phyloP scores from a whole-genome alignment of 2,329 filamentous ascomycete species.

The Paecilomyces niveus region DNA sequence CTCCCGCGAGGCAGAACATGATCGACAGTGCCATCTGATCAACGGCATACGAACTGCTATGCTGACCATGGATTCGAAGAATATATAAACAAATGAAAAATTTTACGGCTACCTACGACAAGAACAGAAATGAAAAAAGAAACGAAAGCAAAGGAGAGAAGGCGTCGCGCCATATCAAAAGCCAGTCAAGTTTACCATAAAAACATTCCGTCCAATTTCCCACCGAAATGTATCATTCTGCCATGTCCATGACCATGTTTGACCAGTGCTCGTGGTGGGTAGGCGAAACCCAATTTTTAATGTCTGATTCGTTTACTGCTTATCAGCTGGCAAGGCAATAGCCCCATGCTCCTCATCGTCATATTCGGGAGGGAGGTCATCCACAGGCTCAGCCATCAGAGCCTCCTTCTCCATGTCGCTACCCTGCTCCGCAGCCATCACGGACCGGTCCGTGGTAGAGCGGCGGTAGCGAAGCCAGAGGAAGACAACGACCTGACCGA shows the following conservation, averaged over 20 bases:
- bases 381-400: conserved; percentile 26
- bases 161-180: conserved; percentile 6
- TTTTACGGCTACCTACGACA: neutral
- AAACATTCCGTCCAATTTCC: neutral
- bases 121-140: neutral
- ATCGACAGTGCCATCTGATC: neutral
- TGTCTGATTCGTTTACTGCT: conserved; percentile 19
- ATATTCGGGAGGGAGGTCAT: conserved; percentile 32
- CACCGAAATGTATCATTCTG: neutral
- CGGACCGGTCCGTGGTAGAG: conserved; percentile 17
- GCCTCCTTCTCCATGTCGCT: conserved; percentile 37
- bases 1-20: neutral
- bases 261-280: neutral
- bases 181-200: conserved; percentile 5
- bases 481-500: conserved; percentile 39
- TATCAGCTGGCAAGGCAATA: conserved; percentile 17
- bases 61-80: neutral
- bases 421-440: conserved; percentile 25
- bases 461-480: conserved; percentile 37
- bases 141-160: neutral
- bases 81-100: neutral
- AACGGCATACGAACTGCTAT: neutral
- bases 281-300: neutral
- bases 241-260: neutral
- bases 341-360: conserved; percentile 23